These are phyloP conservation scores for Trichosanthes truncata DNA, from an alignment of 306 rosid species.

Conservation along the genomic window DNA sequence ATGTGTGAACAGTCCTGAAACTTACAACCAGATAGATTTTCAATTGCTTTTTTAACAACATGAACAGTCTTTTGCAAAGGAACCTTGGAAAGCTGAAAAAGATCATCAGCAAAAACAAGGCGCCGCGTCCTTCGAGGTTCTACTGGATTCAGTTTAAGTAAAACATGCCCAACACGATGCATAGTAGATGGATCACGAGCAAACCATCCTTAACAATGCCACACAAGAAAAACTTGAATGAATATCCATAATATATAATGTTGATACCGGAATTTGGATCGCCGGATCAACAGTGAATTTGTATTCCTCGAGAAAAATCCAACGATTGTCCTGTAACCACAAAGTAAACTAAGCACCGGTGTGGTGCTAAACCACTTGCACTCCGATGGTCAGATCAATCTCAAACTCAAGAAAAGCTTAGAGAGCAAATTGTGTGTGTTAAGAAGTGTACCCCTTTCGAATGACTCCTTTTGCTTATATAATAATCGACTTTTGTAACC, in stretches of 20 bases:
- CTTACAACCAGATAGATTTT: conserved; percentile 77
- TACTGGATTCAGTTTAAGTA: conserved; percentile 44
- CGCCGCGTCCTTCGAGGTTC: conserved; percentile 50
- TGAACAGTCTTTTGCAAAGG: conserved; percentile 46
- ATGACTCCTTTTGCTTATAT: too few species aligned
- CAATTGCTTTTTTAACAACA: conserved; percentile 43
- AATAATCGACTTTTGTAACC: too few species aligned
- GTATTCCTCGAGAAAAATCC: too few species aligned
- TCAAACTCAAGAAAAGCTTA: too few species aligned
- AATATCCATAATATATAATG: not conserved
- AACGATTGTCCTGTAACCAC: too few species aligned
- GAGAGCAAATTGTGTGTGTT: too few species aligned
- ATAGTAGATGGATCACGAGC: conserved; percentile 63
- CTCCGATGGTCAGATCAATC: too few species aligned
- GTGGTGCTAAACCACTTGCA: too few species aligned
- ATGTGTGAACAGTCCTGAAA: conserved; percentile 9
- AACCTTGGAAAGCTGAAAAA: conserved; percentile 58
- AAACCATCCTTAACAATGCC: conserved; percentile 51
- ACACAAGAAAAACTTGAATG: conserved; percentile 10
- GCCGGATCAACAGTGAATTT: too few species aligned
- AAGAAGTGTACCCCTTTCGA: too few species aligned
- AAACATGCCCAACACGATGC: conserved; percentile 59
- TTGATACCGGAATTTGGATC: too few species aligned
- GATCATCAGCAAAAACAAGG: conserved; percentile 73
- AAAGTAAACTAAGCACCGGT: too few species aligned